phyloP scores from a whole-genome alignment of 768 basidiomycete genomes.

The Russula foetens region DNA sequence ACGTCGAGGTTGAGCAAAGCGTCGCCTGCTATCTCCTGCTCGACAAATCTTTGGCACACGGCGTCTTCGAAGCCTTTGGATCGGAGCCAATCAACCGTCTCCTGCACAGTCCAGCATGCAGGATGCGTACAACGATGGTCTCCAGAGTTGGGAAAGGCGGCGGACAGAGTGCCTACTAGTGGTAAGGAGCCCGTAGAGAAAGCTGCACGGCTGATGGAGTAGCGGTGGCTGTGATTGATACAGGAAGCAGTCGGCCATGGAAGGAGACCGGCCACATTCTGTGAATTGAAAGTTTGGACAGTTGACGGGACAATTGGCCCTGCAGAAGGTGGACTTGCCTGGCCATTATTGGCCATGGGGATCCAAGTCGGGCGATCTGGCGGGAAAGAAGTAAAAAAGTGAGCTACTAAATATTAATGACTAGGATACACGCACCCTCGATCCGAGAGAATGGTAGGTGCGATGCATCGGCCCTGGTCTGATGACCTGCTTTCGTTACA shows the following conservation, averaged over 20 bases:
- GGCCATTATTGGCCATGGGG: not conserved
- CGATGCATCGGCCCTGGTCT: too few species aligned
- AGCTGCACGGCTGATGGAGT: not conserved
- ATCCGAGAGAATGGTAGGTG: constrained; percentile 18
- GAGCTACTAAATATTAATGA: not conserved
- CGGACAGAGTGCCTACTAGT: not conserved
- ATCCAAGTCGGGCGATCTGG: constrained; percentile 17
- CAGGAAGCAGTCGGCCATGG: constrained; percentile 26
- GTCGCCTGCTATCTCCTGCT: constrained; percentile 99
- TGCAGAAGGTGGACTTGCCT: not conserved
- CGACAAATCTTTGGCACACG: constrained; percentile 80
- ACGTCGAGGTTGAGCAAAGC: constrained; percentile 91
- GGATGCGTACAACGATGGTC: constrained; percentile 35
- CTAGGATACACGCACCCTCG: not conserved
- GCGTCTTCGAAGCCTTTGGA: constrained; percentile 77
- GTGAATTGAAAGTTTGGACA: not conserved
- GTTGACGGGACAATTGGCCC: not conserved
- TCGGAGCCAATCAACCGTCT: constrained; percentile 85
- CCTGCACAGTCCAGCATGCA: constrained; percentile 76
- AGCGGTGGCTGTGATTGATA: constrained; percentile 21
- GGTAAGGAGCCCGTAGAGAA: constrained; percentile 7
- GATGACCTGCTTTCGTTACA: constrained; percentile 19
- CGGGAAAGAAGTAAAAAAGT: constrained; percentile 20
- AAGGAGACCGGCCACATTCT: constrained; percentile 25
- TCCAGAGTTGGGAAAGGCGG: constrained; percentile 23